phyloP scores from a whole-genome alignment of 805 yeast genomes.

The Cyberlindnera sargentensis region DNA sequence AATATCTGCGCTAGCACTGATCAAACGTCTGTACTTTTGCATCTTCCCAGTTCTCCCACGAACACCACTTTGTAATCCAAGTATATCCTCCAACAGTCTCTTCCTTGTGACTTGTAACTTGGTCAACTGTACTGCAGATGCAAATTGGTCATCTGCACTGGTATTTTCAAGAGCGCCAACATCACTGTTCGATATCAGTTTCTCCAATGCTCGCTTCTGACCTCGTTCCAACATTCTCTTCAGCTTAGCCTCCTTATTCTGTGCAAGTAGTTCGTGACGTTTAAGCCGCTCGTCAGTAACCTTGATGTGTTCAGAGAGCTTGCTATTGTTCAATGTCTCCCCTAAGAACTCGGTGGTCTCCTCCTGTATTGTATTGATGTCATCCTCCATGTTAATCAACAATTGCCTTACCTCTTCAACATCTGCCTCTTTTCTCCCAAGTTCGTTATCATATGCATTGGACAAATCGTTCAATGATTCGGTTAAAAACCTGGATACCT shows the following conservation, averaged over 20 bases:
- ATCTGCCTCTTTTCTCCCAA: conserved; percentile 49
- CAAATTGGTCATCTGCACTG: conserved; percentile 12
- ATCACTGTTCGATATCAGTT: background rate
- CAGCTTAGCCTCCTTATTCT: conserved; percentile 21
- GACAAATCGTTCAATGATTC: conserved; percentile 41
- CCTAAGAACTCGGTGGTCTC: conserved; percentile 19
- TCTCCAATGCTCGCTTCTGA: conserved; percentile 19
- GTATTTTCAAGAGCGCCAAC: background rate
- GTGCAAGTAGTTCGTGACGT: conserved; percentile 14
- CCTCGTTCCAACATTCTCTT: conserved; percentile 24
- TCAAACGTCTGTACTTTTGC: conserved; percentile 60
- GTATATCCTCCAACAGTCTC: conserved; percentile 28
- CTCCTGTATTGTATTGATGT: conserved; percentile 28
- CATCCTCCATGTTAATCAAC: conserved; percentile 33
- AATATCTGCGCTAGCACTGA: conserved; percentile 63
- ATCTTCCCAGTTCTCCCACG: conserved; percentile 39
- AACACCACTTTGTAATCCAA: conserved; percentile 25
- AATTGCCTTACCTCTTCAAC: conserved; percentile 40
- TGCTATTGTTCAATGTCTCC: conserved; percentile 10
- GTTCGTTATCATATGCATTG: conserved; percentile 46
- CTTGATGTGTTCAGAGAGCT: conserved; percentile 5
- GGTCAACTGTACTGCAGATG: conserved; percentile 28
- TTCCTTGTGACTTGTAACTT: conserved; percentile 37
- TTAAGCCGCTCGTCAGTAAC: conserved; percentile 14
- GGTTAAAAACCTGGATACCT: conserved; percentile 42